Evolutionary conservation across 139 green algal species (phyloP).

Genomic region (Chlamydomonas sp.): DNA sequence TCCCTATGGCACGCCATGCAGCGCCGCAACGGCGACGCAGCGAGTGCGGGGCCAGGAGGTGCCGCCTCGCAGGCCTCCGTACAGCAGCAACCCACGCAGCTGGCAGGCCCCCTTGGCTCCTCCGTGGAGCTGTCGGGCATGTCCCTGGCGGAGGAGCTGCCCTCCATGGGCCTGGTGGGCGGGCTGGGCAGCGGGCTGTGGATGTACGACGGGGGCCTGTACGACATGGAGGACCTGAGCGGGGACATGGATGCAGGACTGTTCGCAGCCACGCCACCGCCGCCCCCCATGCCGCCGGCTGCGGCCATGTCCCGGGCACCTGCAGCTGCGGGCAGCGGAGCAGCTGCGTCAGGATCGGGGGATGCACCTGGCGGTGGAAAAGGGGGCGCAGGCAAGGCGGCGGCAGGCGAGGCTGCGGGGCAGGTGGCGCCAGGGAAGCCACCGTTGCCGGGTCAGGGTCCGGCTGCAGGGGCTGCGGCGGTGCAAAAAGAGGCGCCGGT

Average conservation of each 20-base stretch:
- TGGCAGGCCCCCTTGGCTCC: neutral
- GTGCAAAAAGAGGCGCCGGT: too few species aligned
- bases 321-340: neutral
- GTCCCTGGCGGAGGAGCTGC: conserved; percentile 11
- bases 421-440: too few species aligned
- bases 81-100: neutral
- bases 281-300: neutral
- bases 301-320: neutral
- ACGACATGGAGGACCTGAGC: conserved; percentile 31
- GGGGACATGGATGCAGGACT: conserved; percentile 7
- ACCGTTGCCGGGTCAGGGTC: too few species aligned
- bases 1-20: conserved; percentile 40
- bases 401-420: too few species aligned
- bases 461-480: too few species aligned
- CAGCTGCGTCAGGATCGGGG: neutral
- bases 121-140: neutral
- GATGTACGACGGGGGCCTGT: conserved; percentile 19
- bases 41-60: too few species aligned
- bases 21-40: conserved; percentile 4
- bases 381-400: too few species aligned
- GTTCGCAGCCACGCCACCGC: neutral
- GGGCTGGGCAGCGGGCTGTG: conserved; percentile 7
- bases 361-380: too few species aligned
- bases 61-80: neutral
- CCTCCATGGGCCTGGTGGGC: conserved; percentile 9